Percentiles rank a stretch among this genome's conserved stretches.
phyloP scores from a whole-genome alignment of 768 basidiomycete genomes.

The Suillus hirtellus region DNA sequence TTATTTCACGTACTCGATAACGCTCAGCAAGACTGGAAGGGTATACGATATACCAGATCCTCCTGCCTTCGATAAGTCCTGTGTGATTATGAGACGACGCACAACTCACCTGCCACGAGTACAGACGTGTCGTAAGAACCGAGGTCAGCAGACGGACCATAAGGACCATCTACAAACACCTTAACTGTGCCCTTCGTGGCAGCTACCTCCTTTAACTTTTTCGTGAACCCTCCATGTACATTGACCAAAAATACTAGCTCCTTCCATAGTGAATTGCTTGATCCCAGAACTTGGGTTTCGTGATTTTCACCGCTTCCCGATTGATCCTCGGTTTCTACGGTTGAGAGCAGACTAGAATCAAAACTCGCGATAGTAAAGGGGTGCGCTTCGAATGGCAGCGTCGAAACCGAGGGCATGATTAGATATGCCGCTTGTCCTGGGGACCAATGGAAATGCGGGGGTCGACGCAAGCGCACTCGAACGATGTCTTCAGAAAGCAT shows the following conservation, averaged over 20 bases:
- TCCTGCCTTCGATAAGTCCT: conserved; percentile 27
- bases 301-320: too few relatives aligned
- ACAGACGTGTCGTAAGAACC: conserved; percentile 45
- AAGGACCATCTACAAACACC: conserved; percentile 62
- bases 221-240: conserved; percentile 62
- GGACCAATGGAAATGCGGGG: conserved; percentile 49
- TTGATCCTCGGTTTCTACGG: neutral
- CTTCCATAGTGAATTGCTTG: conserved; percentile 25
- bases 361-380: conserved; percentile 61
- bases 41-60: conserved; percentile 53
- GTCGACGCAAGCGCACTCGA: conserved; percentile 23
- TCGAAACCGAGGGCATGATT: conserved; percentile 46
- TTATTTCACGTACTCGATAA: conserved; percentile 38
- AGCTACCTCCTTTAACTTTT: conserved; percentile 41
- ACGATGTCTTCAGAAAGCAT: conserved; percentile 43
- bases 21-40: conserved; percentile 43
- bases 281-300: neutral
- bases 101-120: conserved; percentile 46
- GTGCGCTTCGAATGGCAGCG: conserved; percentile 51
- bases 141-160: conserved; percentile 46
- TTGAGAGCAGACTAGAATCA: conserved; percentile 24
- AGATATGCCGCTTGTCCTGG: conserved; percentile 59
- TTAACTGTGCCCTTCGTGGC: conserved; percentile 34
- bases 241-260: conserved; percentile 60
- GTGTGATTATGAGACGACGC: neutral